Evolutionary conservation across 148 eudicot species (phyloP), one percentile per base, ranked within the genome.

Genomic region (Oxyria digyna): DNA sequence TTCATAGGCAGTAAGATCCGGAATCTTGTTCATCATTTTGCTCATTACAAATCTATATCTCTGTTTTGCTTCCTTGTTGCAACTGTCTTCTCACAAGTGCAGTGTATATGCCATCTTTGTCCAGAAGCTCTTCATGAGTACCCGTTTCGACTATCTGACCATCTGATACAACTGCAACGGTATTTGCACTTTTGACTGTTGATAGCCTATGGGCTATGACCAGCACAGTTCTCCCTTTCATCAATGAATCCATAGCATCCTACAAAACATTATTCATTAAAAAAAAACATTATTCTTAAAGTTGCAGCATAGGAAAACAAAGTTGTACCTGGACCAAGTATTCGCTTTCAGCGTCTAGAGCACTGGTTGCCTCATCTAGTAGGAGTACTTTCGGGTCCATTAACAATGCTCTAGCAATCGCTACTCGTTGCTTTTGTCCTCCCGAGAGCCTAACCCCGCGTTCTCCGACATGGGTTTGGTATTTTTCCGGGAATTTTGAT

Each of bases 161-260:
- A 71, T 89, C 98, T 6, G 96, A 87, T 38, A 89, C 79, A 27
- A 93, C 98, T 17, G 95, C 98, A 8, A 89, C 96, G 1, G 77
- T 77, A 69, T 89, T 78, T 41, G 98, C 98, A 67, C 88, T 89
- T 72, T 93, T 84, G 35, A 93, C 98, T 0, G 98, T 93, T 18
- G 98, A 93, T 41, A 89, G 95, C 85, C 96, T 72, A 77, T 93
- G 98, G 27, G 98, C 98, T 75, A 93, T 93, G 5, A 93, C 98
- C 15, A 93, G 82, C 42, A 93, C 96, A 3, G 98, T 93, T 82
- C 98, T 86, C 37, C 95, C 98, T 72, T 74, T 82, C 98, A 93
- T 87, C 74, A 93, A 77, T 37, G 88, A 87, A 32, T 93, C 98
- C 98, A 93, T 87, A 33, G 98, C 98, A 81, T 93, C 98, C 96